Percentiles rank a stretch among this genome's conserved stretches.
These are phyloP conservation scores for Suillus sp. DNA, from an alignment of 768 basidiomycete species.

Conservation along the genomic window DNA sequence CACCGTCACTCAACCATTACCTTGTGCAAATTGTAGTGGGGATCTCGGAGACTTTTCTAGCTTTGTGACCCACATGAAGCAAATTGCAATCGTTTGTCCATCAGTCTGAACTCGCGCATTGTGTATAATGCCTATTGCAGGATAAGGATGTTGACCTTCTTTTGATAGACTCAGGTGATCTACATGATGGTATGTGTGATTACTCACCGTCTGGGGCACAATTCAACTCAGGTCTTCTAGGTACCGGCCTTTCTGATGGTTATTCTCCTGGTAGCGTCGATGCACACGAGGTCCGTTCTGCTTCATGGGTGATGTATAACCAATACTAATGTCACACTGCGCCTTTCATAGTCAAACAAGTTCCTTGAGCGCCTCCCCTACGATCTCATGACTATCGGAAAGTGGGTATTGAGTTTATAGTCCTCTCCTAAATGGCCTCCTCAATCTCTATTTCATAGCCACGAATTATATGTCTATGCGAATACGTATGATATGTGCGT, in stretches of 20 bases:
- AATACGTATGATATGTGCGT: conserved; percentile 66
- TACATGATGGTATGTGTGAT: conserved; percentile 58
- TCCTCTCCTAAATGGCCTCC: background rate
- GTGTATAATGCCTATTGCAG: conserved; percentile 27
- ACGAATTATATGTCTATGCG: conserved; percentile 78
- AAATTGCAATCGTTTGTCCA: conserved; percentile 56
- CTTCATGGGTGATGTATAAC: background rate
- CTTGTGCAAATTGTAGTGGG: conserved; percentile 36
- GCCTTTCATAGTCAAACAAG: conserved; percentile 57
- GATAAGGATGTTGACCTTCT: conserved; percentile 79
- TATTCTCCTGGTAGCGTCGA: conserved; percentile 69
- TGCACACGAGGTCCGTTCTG: conserved; percentile 59
- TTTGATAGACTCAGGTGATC: conserved; percentile 76
- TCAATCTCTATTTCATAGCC: conserved; percentile 42
- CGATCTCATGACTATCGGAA: conserved; percentile 84
- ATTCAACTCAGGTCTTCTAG: conserved; percentile 35
- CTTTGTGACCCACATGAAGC: conserved; percentile 82
- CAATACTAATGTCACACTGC: background rate
- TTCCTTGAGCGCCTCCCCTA: conserved; percentile 77
- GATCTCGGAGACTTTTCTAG: conserved; percentile 83
- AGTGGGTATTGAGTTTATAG: conserved; percentile 41
- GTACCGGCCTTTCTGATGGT: conserved; percentile 79
- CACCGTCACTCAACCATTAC: background rate
- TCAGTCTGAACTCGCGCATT: background rate
- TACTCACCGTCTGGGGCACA: background rate